Evolutionary conservation across 2,329 filamentous ascomycete species (phyloP).

Genomic region (Beauveria varroae): DNA sequence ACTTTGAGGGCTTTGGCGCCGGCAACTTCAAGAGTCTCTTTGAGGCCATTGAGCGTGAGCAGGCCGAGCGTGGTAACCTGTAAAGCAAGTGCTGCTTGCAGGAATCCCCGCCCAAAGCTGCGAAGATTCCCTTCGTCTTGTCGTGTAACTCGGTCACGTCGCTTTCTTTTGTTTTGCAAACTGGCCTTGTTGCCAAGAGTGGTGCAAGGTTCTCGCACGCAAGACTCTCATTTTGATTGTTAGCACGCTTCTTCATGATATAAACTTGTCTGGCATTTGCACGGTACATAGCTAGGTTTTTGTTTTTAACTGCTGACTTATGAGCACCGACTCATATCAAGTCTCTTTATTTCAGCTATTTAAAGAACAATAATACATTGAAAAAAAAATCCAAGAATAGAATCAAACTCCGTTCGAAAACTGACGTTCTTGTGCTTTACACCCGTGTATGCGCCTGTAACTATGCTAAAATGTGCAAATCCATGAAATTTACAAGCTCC

Average conservation of each 20-base stretch:
- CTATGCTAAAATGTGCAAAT: neutral
- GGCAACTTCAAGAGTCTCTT: constrained; percentile 95
- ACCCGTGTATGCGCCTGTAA: neutral
- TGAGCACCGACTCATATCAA: neutral
- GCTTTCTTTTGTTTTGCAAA: neutral
- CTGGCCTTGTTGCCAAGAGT: neutral
- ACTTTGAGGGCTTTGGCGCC: constrained; percentile 87
- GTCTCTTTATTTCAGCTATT: neutral
- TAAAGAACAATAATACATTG: neutral
- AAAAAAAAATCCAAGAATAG: neutral
- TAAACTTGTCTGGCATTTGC: constrained; percentile 6
- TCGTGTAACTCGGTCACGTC: too few relatives aligned
- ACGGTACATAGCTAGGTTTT: constrained; percentile 3
- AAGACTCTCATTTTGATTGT: neutral
- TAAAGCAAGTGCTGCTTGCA: constrained; percentile 26
- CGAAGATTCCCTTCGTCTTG: too few relatives aligned
- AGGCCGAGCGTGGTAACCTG: constrained; percentile 78
- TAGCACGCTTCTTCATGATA: neutral
- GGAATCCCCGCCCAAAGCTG: neutral
- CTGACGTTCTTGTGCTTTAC: neutral
- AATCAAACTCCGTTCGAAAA: neutral
- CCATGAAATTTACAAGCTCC: neutral
- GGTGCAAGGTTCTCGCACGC: neutral
- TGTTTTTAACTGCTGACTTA: neutral
- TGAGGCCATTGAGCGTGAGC: constrained; percentile 91